These are phyloP conservation scores for Huntiella abstrusa DNA, from an alignment of 2,329 filamentous ascomycete genomes.

Conservation along the genomic window DNA sequence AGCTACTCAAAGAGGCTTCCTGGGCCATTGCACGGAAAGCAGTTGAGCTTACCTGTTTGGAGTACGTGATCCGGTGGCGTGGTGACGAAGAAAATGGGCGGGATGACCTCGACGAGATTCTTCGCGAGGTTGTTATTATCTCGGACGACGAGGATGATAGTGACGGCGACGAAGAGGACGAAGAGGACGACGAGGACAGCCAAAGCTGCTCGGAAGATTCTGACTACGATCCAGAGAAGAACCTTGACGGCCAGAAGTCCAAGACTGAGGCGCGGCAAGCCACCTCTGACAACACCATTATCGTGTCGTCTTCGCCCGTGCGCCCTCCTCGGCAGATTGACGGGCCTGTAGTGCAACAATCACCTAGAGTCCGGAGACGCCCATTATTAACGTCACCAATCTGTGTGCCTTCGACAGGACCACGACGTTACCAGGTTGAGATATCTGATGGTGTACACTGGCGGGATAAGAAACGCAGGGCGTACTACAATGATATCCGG, in stretches of 20 bases:
- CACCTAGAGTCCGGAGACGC: too few relatives aligned
- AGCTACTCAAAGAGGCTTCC: slow-evolving; percentile 36
- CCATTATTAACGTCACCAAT: not conserved
- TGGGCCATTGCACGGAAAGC: slow-evolving; percentile 42
- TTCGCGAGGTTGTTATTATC: slow-evolving; percentile 47
- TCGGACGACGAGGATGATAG: slow-evolving; percentile 37
- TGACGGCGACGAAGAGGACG: slow-evolving; percentile 16
- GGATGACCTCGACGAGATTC: slow-evolving; percentile 47
- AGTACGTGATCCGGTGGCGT: slow-evolving; percentile 52
- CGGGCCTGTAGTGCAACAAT: too few relatives aligned
- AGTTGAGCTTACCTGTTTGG: slow-evolving; percentile 41
- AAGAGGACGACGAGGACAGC: slow-evolving; percentile 4
- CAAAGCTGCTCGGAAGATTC: not conserved
- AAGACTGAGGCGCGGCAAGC: not conserved
- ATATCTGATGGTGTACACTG: too few relatives aligned
- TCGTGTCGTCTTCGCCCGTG: too few relatives aligned
- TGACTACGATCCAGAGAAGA: slow-evolving; percentile 1
- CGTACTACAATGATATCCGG: too few relatives aligned
- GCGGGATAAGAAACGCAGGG: too few relatives aligned
- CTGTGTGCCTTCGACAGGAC: too few relatives aligned
- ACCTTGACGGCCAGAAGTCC: not conserved
- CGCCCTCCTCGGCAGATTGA: too few relatives aligned
- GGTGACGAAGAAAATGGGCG: slow-evolving; percentile 50
- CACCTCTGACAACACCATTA: not conserved
- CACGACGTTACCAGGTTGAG: too few relatives aligned